These are phyloP conservation scores for Globisporangium yorkense DNA, from an alignment of 352 stramenopile genomes.

Conservation along the genomic window DNA sequence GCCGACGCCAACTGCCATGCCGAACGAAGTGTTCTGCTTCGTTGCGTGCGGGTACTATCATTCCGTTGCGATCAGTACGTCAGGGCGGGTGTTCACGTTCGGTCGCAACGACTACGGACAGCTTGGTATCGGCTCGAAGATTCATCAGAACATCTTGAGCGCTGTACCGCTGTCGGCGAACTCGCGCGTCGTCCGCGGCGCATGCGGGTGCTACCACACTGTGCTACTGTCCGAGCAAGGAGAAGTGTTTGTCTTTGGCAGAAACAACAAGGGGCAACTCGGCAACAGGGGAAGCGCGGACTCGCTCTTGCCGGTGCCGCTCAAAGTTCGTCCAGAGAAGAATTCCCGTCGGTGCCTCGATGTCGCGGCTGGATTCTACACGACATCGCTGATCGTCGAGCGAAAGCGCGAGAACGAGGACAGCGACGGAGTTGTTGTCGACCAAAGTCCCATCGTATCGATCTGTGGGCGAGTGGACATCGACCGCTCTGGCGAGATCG, in stretches of 20 bases:
- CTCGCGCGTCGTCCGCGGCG: constrained; percentile 63
- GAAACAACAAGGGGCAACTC: constrained; percentile 88
- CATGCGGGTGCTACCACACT: constrained; percentile 85
- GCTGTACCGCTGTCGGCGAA: constrained; percentile 64
- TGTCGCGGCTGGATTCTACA: constrained; percentile 85
- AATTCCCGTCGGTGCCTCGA: constrained; percentile 71
- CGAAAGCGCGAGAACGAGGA: constrained; percentile 81
- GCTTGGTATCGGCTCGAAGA: constrained; percentile 78
- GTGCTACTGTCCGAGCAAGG: constrained; percentile 81
- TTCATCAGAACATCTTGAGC: constrained; percentile 73
- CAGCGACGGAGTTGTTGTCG: constrained; percentile 41
- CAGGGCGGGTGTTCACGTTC: constrained; percentile 69
- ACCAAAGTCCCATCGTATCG: constrained; percentile 59
- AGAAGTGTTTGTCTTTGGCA: constrained; percentile 77
- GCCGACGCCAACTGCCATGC: constrained; percentile 43
- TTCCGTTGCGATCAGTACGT: constrained; percentile 61
- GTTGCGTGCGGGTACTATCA: constrained; percentile 87
- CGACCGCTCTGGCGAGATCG: constrained; percentile 78
- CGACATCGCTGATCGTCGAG: constrained; percentile 81
- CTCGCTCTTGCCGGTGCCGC: constrained; percentile 67
- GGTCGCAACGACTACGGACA: constrained; percentile 87
- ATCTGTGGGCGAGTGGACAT: constrained; percentile 84
- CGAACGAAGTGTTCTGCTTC: constrained; percentile 74
- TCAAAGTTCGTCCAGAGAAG: constrained; percentile 82
- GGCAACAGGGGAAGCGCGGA: constrained; percentile 82